Base-by-base conservation (phyloP, 495 filamentous ascomycete genomes). In the Penicillium herquei region DNA sequence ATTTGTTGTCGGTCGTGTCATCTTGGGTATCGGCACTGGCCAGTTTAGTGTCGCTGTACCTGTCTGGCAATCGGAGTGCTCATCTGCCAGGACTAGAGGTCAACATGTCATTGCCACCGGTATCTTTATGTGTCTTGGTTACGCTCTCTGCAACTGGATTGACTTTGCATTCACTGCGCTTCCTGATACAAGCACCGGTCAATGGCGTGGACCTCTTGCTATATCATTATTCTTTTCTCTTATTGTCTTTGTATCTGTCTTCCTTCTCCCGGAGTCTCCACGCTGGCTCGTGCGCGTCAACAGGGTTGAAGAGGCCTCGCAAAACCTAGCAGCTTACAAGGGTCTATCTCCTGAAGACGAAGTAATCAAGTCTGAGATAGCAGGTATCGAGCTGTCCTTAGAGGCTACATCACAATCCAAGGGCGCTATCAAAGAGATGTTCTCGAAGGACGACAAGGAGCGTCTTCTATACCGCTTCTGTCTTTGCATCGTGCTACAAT, bases 201-300 rank as follows among this genome's bases (percentile, higher is more conserved):
- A 70, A 16, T 83, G 81, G 81, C 66, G 81, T 17, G 62, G 79
- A 18, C 75, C 75, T 0, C 54, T 78, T 17, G 72, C 68, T 3
- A 34, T 78, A 7, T 84, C 88, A 34, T 74, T 87, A 61, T 81
- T 87, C 39, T 85, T 86, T 57, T 81, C 82, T 1, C 66, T 81
- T 0, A 72, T 88, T 8, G 80, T 87, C 44, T 72, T 86, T 49
- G 45, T 72, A 41, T 73, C 84, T 17, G 77, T 81, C 31, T 80
- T 88, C 61, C 74, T 84, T 54, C 75, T 84, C 31, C 80, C 75
- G n/a, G 85, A 88, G 64, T 85, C 83, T 6, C 83, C 83, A 50
- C 78, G 83, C 52, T 86, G 76, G 66, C 80, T 75, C 41, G 78
- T 86, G 41, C 79, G 78, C 57, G 74, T 77, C 35, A 78, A 78